Evolutionary conservation across 768 basidiomycete genomes (phyloP), one percentile per base, ranked within the genome.

Genomic region (Arthromyces matolae): DNA sequence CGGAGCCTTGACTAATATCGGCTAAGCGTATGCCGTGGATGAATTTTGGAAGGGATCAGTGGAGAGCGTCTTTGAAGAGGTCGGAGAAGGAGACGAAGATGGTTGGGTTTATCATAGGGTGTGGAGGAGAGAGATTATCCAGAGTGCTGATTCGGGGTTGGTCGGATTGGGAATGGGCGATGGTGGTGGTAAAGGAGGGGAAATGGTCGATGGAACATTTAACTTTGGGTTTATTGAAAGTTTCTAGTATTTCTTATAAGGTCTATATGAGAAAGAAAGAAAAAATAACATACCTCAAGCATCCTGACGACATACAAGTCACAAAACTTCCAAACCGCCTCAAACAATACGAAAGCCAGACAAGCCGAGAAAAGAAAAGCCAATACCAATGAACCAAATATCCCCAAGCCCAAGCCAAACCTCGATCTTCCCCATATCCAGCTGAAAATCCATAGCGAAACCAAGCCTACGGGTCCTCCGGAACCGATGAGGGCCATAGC

Each of bases 71-170:
- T 64, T 82, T 79, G 4, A 82, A 62, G 69, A 84, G 81, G 64
- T 88, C 86, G 13, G 79, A 69, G 27, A 81, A 47, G 5, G 76
- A 67, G 7, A 64, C 66, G 63, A 84, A 82, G 41, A 89, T 69
- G 23, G 80, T 72, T 3, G 88, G 86, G 59, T 89, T 86, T 50
- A 89, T 67, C 46, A 88, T 74, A 89, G 61, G 3, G 77, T 72
- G 31, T 69, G 63, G 22, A 85, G 64, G 42, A 88, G 62, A 3
- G 78, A 67, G 62, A 88, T 88, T 27, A 87, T 71, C 89, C 87
- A 89, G 18, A 54, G 45, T 16, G 71, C 69, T 4, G 67, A 62
- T 57, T 75, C 73, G 1, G 71, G 65, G n/a, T n/a, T n/a, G n/a
- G n/a, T n/a, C n/a, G n/a, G n/a, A n/a, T n/a, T n/a, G n/a, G n/a